phyloP scores from a whole-genome alignment of 306 rosid species.

The Mimosa bimucronata region DNA sequence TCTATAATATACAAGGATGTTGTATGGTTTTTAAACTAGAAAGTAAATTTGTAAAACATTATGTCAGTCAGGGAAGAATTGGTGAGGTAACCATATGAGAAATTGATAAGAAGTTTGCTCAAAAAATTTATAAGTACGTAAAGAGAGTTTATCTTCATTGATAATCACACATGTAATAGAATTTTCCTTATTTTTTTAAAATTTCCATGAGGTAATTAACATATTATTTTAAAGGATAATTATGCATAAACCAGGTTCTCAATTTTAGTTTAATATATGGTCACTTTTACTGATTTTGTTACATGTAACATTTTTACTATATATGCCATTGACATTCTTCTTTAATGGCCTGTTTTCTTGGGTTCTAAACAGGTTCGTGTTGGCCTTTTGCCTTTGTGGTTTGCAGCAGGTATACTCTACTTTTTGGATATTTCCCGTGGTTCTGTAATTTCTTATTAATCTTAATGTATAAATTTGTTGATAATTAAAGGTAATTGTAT shows the following conservation, averaged over 20 bases:
- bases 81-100: background rate
- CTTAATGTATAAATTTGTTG: slow-evolving; percentile 44
- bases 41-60: background rate
- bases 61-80: background rate
- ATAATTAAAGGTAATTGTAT: slow-evolving; percentile 42
- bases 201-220: slow-evolving; percentile 4
- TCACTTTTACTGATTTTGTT: background rate
- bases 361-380: slow-evolving; percentile 61
- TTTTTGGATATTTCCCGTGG: slow-evolving; percentile 36
- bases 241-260: slow-evolving; percentile 29
- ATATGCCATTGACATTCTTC: slow-evolving; percentile 32
- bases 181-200: slow-evolving; percentile 11
- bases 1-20: slow-evolving; percentile 1
- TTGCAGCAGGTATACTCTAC: slow-evolving; percentile 68
- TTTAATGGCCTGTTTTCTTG: slow-evolving; percentile 31
- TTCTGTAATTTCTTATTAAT: slow-evolving; percentile 36
- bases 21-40: background rate
- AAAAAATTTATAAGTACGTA: too few species aligned
- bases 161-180: too few species aligned
- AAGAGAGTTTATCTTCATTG: too few species aligned
- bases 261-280: slow-evolving; percentile 8
- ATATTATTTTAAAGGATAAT: slow-evolving; percentile 22
- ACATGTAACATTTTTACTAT: slow-evolving; percentile 3
- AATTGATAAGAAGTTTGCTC: too few species aligned
- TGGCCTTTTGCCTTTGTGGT: slow-evolving; percentile 81